A percentile compares a stretch with the other conserved stretches of the same genome.
These are phyloP conservation scores for Mycena capillaripes DNA, from an alignment of 768 basidiomycete species.

Conservation along the genomic window DNA sequence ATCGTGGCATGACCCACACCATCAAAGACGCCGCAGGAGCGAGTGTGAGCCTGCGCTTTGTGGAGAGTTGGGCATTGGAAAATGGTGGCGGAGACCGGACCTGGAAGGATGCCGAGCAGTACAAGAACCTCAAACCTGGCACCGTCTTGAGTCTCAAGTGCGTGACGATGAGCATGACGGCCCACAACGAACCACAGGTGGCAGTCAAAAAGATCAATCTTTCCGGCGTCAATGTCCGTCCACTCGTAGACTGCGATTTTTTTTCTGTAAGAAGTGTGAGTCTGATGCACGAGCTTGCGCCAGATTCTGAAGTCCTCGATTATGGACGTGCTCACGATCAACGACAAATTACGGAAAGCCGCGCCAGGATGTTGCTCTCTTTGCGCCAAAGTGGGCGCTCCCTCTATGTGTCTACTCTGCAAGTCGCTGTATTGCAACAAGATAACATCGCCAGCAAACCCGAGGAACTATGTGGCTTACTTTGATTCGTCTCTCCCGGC, in stretches of 20 bases:
- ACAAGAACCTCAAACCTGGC: constrained; percentile 17
- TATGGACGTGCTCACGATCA: constrained; percentile 16
- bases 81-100: constrained; percentile 6
- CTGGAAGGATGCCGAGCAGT: constrained; percentile 13
- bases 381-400: constrained; percentile 4
- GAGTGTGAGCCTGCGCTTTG: constrained; percentile 8
- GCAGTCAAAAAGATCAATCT: constrained; percentile 21
- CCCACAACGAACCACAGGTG: not conserved
- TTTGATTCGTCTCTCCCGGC: not conserved
- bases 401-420: constrained; percentile 14
- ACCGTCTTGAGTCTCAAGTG: constrained; percentile 23
- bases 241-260: constrained; percentile 1
- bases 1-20: constrained; percentile 8
- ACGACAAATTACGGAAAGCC: constrained; percentile 20
- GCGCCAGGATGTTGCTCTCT: constrained; percentile 19
- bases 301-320: constrained; percentile 20
- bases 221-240: constrained; percentile 11
- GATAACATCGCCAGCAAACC: not conserved
- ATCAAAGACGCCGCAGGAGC: constrained; percentile 14
- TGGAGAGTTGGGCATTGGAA: constrained; percentile 7
- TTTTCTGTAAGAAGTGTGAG: not conserved
- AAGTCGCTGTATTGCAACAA: constrained; percentile 21
- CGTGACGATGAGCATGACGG: constrained; percentile 7
- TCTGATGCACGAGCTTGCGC: not conserved
- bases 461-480: not conserved